Percentiles rank a stretch among this genome's conserved stretches.
phyloP scores from a whole-genome alignment of 2,329 filamentous ascomycete genomes.

The Aspergillus quadricinctus region DNA sequence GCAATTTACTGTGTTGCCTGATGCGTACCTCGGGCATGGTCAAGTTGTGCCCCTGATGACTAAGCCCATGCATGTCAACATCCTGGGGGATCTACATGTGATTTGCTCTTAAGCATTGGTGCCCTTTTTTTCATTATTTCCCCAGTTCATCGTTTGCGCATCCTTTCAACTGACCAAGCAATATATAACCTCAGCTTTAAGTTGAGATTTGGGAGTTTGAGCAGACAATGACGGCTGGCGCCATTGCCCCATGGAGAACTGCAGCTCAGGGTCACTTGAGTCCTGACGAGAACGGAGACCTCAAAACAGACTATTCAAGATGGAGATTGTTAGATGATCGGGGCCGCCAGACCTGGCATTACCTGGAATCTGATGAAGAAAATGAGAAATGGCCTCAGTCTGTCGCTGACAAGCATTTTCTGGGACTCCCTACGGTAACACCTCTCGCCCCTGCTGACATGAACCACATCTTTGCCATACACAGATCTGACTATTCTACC shows the following conservation, averaged over 20 bases:
- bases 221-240: slow-evolving; percentile 19
- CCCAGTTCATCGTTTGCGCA: not conserved
- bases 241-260: slow-evolving; percentile 34
- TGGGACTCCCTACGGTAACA: slow-evolving; percentile 72
- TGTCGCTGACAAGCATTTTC: slow-evolving; percentile 80
- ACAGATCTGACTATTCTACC: slow-evolving; percentile 1
- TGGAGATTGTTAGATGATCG: slow-evolving; percentile 83
- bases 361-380: slow-evolving; percentile 69
- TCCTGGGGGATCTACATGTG: not conserved
- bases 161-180: not conserved
- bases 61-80: slow-evolving; percentile 9
- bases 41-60: slow-evolving; percentile 10
- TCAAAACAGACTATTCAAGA: slow-evolving; percentile 69
- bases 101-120: not conserved
- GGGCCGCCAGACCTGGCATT: slow-evolving; percentile 91
- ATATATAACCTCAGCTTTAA: not conserved
- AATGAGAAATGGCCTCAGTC: slow-evolving; percentile 77
- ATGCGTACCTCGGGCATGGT: not conserved
- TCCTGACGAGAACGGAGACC: slow-evolving; percentile 31
- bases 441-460: slow-evolving; percentile 3
- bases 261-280: slow-evolving; percentile 32
- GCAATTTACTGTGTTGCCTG: not conserved
- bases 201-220: slow-evolving; percentile 2
- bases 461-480: not conserved
- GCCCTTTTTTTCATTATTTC: not conserved